Percentiles rank a stretch among this genome's conserved stretches.
phyloP scores from a whole-genome alignment of 805 yeast species.

The Dipodascopsis uninucleata region DNA sequence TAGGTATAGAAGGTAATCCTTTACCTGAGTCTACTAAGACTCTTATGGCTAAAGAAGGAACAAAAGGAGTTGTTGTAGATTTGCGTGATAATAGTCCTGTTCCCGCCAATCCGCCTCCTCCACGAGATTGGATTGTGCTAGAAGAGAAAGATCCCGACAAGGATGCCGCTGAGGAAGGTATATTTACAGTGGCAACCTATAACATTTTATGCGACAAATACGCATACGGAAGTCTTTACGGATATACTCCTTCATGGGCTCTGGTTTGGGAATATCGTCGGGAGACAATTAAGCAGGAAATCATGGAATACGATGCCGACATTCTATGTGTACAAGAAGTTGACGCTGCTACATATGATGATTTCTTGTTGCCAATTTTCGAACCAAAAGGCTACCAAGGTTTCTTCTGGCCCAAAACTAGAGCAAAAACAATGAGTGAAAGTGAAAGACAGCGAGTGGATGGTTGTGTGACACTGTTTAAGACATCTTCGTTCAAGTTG shows the following conservation, averaged over 20 bases:
- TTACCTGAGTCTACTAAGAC: constrained; percentile 62
- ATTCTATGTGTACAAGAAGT: constrained; percentile 93
- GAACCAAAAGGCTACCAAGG: constrained; percentile 74
- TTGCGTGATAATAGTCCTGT: constrained; percentile 76
- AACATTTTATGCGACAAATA: constrained; percentile 94
- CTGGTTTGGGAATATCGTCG: constrained; percentile 88
- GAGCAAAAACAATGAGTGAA: constrained; percentile 70
- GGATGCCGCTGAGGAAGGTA: constrained; percentile 19
- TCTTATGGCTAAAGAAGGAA: constrained; percentile 74
- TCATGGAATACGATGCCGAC: constrained; percentile 63
- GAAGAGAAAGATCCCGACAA: constrained; percentile 66
- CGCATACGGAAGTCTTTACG: constrained; percentile 88
- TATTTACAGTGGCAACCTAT: constrained; percentile 78
- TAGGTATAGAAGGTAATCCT: constrained; percentile 94
- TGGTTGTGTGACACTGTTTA: constrained; percentile 95
- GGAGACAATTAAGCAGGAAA: constrained; percentile 68
- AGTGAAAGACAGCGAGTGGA: constrained; percentile 88
- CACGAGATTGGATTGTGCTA: constrained; percentile 79
- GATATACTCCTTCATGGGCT: constrained; percentile 97
- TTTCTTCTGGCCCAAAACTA: constrained; percentile 76
- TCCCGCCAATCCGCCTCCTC: constrained; percentile 48
- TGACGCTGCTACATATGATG: constrained; percentile 80
- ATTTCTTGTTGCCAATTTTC: constrained; percentile 78
- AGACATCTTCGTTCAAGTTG: constrained; percentile 61
- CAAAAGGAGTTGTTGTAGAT: constrained; percentile 73